Base-by-base conservation (phyloP, 176 grass and related monocot species). In the Zea luxurians region DNA sequence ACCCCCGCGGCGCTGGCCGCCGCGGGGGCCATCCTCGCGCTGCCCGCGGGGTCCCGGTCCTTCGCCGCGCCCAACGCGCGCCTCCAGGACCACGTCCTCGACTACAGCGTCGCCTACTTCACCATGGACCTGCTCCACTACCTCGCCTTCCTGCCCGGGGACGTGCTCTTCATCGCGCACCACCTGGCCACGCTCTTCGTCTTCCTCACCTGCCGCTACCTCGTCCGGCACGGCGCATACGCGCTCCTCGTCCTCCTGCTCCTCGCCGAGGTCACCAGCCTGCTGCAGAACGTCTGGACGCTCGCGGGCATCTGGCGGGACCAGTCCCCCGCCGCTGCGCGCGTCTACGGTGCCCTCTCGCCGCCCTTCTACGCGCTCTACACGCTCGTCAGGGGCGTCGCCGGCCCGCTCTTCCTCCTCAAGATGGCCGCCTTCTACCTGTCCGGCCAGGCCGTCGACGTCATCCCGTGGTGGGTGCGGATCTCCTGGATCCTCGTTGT, bases 71-170 rank as follows among this genome's bases (percentile, higher is more conserved):
- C 87, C 6, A 98, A 98, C 49, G 61, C 87, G 36, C 57, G 71
- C 12, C 80, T 93, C 66, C 87, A 91, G 63, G 93, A 89, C 36
- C 77, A 83, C 34, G 81, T 98, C 68, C 85, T 98, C 37, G 95
- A 98, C 62, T 98, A 92, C 74, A 98, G 95, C 78, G 78, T 98
- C 18, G 87, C 87, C 59, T 98, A 98, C 92, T 98, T 98, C 87
- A 83, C 85, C 37, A 85, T 90, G 85, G 95, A 98, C 89, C 87
- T 94, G 18, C 81, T 98, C 62, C 95, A 98, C 73, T 98, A 98
- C 80, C 83, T 98, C 53, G 83, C 91, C 58, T 90, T 98, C 57
- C 80, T 91, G 48, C 95, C 95, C 6, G 85, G 75, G 15, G 95
- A 98, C 49, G 70, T 64, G 50, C 95, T 98, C 77, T 98, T 94